Evolutionary conservation across 1,284 basidiomycete species (phyloP), one percentile per base, ranked within the genome.

Genomic region (Wolfiporia cocos): DNA sequence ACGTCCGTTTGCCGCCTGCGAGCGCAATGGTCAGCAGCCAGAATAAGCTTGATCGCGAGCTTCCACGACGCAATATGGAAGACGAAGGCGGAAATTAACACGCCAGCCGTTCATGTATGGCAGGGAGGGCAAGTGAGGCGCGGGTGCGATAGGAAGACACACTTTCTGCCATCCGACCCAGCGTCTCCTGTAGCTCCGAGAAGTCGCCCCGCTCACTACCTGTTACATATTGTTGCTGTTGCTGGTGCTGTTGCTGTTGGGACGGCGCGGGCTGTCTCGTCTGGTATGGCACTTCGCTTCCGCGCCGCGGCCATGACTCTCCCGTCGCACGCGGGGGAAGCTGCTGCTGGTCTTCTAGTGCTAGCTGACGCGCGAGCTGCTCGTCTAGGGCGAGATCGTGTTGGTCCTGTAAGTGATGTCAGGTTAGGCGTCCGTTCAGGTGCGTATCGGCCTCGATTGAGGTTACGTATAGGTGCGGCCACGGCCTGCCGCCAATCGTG

Each of bases 151-250:
- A 14, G 14, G 26, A 28, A 28, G 2, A 61, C 81, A 47, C 47
- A 88, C 86, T 76, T 63, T 89, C 86, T 11, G 86, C 85, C 42
- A 88, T 69, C 60, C 78, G 80, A 51, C 56, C 79, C 52, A 88
- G 71, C 32, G 85, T 83, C 42, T 87, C 81, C 52, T 80, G 75
- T 28, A 89, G 65, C 41, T 87, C 85, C 17, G 75, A 51, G 65
- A 83, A n/a, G 73, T 76, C 54, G 76, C 76, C 46, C 57, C 40
- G 42, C 38, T 46, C 47, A 29, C 44, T 22, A 22, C 52, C 38
- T 5, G 42, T 35, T 29, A 19, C 43, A n/a, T 34, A 31, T 36
- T 49, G 49, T 22, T 47, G 46, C 45, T 44, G 50, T 18, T 52
- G 53, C 37, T 32, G 41, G 6, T 55, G 10, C n/a, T 34, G 37